Evolutionary conservation across 192 early-diverging fungal genomes (phyloP).

Genomic region (Backusella luteola): DNA sequence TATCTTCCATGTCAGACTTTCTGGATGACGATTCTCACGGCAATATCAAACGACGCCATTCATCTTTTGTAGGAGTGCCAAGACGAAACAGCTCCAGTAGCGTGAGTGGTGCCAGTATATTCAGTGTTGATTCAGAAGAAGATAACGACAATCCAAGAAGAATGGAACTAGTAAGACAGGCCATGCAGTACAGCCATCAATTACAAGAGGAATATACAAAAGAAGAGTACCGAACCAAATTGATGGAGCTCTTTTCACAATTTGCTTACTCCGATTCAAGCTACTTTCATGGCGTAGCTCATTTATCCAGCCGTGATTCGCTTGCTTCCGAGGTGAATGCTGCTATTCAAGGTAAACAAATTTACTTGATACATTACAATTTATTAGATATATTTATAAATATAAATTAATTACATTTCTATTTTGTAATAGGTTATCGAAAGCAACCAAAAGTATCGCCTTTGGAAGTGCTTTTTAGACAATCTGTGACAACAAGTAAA

Average conservation of each 20-base stretch:
- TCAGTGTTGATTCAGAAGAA: slow-evolving; percentile 21
- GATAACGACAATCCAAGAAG: slow-evolving; percentile 3
- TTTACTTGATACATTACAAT: not conserved
- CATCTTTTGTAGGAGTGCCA: not conserved
- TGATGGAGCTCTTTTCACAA: slow-evolving; percentile 63
- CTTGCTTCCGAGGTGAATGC: slow-evolving; percentile 68
- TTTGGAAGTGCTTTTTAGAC: slow-evolving; percentile 46
- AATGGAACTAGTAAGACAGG: slow-evolving; percentile 20
- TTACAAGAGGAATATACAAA: slow-evolving; percentile 55
- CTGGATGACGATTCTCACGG: not conserved
- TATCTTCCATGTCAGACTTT: not conserved
- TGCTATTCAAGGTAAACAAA: slow-evolving; percentile 58
- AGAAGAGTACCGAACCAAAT: slow-evolving; percentile 11
- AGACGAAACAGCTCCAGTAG: slow-evolving; percentile 15
- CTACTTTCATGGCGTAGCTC: slow-evolving; percentile 41
- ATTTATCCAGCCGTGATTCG: slow-evolving; percentile 50
- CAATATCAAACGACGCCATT: not conserved
- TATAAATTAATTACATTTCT: not conserved
- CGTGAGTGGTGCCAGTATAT: not conserved
- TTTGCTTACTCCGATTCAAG: slow-evolving; percentile 65
- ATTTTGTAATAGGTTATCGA: not conserved
- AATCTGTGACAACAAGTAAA: slow-evolving; percentile 32
- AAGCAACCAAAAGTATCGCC: slow-evolving; percentile 12
- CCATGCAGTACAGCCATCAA: slow-evolving; percentile 49
- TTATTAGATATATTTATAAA: not conserved